Percentiles rank a stretch among this genome's conserved stretches.
Conservation (phyloP, 768 basidiomycete species). For the Lactarius sanguifluus region DNA sequence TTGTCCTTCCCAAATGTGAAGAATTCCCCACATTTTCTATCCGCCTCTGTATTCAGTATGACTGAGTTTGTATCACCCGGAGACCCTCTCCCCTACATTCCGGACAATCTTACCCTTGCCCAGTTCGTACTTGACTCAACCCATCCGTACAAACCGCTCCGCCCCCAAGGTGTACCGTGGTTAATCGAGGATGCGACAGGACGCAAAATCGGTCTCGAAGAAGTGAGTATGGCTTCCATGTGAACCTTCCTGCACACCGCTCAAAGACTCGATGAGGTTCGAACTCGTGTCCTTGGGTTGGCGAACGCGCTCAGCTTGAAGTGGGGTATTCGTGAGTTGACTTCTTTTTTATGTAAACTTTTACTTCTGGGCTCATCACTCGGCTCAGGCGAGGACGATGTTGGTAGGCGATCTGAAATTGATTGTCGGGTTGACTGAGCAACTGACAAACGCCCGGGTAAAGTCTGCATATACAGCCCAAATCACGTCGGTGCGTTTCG, state of each 20-base stretch:
- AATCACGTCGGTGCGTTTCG: conserved; percentile 35
- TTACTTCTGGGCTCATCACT: conserved; percentile 6
- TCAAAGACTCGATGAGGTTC: conserved; percentile 34
- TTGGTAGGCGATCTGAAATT: conserved; percentile 35
- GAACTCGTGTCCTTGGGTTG: conserved; percentile 39
- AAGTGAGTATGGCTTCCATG: conserved; percentile 34
- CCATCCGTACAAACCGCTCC: conserved; percentile 26
- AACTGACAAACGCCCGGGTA: conserved; percentile 1
- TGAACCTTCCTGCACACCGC: neutral
- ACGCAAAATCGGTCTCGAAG: conserved; percentile 38
- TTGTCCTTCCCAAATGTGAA: neutral
- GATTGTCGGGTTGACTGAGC: too few species aligned
- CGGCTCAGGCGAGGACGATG: conserved; percentile 40
- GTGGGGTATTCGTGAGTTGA: conserved; percentile 38
- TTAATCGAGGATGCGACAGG: conserved; percentile 46
- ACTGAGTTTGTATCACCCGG: conserved; percentile 23
- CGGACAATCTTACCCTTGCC: conserved; percentile 31
- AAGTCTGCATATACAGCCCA: conserved; percentile 31
- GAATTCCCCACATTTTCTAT: neutral
- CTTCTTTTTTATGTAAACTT: neutral
- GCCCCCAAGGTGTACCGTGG: conserved; percentile 36
- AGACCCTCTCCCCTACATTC: conserved; percentile 22
- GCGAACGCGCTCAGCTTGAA: conserved; percentile 40
- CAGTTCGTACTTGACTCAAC: conserved; percentile 32
- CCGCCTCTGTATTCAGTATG: conserved; percentile 15